Evolutionary conservation across 805 yeast genomes (phyloP), one percentile per base, ranked within the genome.

Genomic region (Millerozyma acaciae): DNA sequence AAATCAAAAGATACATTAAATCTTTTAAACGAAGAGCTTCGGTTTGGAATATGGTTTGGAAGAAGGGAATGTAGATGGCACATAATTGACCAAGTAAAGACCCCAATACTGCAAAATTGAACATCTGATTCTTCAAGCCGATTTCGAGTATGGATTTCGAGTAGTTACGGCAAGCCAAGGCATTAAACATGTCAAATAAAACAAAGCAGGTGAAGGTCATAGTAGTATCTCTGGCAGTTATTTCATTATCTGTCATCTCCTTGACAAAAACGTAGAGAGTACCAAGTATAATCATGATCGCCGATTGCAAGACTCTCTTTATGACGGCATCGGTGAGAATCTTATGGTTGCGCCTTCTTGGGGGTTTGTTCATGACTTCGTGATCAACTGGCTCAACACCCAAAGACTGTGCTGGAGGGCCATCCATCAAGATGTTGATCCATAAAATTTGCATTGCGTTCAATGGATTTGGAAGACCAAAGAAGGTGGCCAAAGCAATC

Each of bases 191-290:
- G 60, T 93, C 99, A 52, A 80, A 93, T 36, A 90, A 68, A 8
- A 93, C 98, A 62, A 93, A 93, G 55, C 97, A 86, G 0, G 97
- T 93, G 54, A 93, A 93, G 0, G 98, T 90, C 98, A 93, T 93
- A 1, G 99, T 93, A 14, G 98, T 93, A 56, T 93, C 98, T 62
- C 98, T 82, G 9, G 90, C 81, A 2, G 97, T 88, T 36, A 90
- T 80, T 40, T 73, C 75, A 18, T 78, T 75, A 48, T 86, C 95
- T 15, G 76, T 73, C 95, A 90, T 87, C 59, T 90, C 97, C 41
- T 76, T 74, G 27, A 85, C 65, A 56, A 88, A 93, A 13, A 93
- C 84, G 51, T 80, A 84, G 60, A 89, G 72, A 0, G 99, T 93
- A 27, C 98, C 99, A 8, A 72, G 22, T 18, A 87, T 74, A 35